Evolutionary conservation across 768 basidiomycete genomes (phyloP), one percentile per base, ranked within the genome.

Genomic region (Daedalea quercina): DNA sequence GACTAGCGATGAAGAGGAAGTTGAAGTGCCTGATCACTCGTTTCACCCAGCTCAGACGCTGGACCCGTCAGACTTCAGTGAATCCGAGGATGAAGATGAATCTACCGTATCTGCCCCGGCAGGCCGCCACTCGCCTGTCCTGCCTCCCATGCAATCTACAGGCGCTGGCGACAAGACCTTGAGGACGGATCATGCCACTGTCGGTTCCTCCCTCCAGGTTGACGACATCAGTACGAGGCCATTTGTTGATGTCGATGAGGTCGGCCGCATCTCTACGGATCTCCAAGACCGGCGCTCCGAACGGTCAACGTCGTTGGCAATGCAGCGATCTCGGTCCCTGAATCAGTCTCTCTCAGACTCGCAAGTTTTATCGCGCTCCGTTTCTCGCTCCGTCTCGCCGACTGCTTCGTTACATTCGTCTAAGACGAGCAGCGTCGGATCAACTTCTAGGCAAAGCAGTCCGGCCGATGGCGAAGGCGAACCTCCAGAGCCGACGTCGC

Each of bases 221-320:
- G 51, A 58, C 52, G 23, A 51, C 4, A 61, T 41, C 51, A 65
- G 24, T 58, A 57, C 37, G 20, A 72, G 70, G 11, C 65, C 66
- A 4, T 81, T 81, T 59, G 66, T 88, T 19, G 75, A 80, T 52
- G 71, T 73, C 2, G 78, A 76, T 0, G 87, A 88, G 52, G 57
- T 87, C 4, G 75, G 78, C 45, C 75, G 79, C 40, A 87, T 88
- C 55, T 77, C 78, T 1, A 74, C 70, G 12, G 87, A 92, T 57
- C 72, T 88, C 0, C 80, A 82, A 47, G 84, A 87, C 56, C 74
- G 85, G 33, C 75, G 84, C 35, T 79, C 79, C 0, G 76, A 84
- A 44, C 74, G 73, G 1, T 69, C 70, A 0, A 63, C 64, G 13
- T 65, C 66, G 1, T 56, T 53, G 25, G 52, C 58, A 41, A 42